Evolutionary conservation across 306 rosid genomes (phyloP), one percentile per base, ranked within the genome.

Genomic region (Trifolium dubium): DNA sequence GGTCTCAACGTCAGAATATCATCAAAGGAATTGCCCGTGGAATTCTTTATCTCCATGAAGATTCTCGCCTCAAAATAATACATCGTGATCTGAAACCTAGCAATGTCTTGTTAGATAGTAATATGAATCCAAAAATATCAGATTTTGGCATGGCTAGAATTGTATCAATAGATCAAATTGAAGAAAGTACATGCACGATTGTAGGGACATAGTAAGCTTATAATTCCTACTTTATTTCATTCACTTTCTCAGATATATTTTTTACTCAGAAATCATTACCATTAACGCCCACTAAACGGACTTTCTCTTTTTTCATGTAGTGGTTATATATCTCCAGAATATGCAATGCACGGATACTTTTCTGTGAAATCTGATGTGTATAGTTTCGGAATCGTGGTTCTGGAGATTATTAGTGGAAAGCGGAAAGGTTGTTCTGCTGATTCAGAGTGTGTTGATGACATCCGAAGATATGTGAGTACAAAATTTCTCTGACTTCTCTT

Each of bases 141-240:
- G 85, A 85, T 66, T 85, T 85, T 79, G 86, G 86, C 2, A 77
- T 80, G 77, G 86, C 83, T 3, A 77, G 67, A 49, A 80, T 85
- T 53, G 66, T 77, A 34, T 39, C 6, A 12, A 51, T 12, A 6
- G 83, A 79, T 58, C 67, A 80, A 73, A 56, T 3, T 23, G 64
- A 51, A 37, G 86, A 35, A 56, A 82, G 32, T 3, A 82, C 86
- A 0, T 1, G 39, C 11, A 80, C 79, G 68, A 73, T 82, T 59
- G 83, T 77, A 0, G 89, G 86, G 2, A 85, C 89, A 29, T 82
- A 58, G 85, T 79, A 82, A 76, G 83, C 41, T 76, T 46, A 17
- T 34, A 2, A 37, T 12, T 43, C 39, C n/a, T 70, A 18, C 14
- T 13, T 51, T 13, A 4, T 34, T 39, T 23, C 41, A 17, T 49